phyloP scores from a whole-genome alignment of 1,139 yeast species.

The Hemisphaericaspora xylofermentans region DNA sequence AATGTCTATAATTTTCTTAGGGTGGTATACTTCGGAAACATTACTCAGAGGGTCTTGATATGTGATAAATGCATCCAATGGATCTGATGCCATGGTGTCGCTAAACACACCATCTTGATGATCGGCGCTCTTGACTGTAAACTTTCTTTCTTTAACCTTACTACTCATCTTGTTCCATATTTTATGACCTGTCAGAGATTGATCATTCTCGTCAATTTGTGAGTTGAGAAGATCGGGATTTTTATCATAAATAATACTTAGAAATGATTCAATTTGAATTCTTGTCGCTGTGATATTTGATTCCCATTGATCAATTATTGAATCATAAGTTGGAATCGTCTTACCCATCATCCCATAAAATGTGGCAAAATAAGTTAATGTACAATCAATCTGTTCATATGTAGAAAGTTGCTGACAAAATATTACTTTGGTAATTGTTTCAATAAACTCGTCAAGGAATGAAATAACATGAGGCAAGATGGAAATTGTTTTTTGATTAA shows the following conservation, averaged over 20 bases:
- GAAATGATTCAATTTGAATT: constrained; percentile 38
- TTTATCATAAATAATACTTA: constrained; percentile 27
- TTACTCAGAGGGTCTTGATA: constrained; percentile 30
- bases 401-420: constrained; percentile 34
- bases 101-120: constrained; percentile 32
- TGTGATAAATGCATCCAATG: constrained; percentile 30
- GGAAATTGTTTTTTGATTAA: constrained; percentile 40
- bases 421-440: constrained; percentile 35
- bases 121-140: constrained; percentile 30
- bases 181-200: constrained; percentile 24
- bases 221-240: constrained; percentile 32
- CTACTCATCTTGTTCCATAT: constrained; percentile 28
- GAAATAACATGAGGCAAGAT: constrained; percentile 48
- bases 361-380: constrained; percentile 31
- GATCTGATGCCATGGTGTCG: constrained; percentile 34
- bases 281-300: constrained; percentile 28
- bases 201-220: constrained; percentile 32
- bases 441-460: constrained; percentile 53
- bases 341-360: constrained; percentile 37
- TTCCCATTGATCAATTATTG: constrained; percentile 38
- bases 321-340: constrained; percentile 20
- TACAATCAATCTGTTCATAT: constrained; percentile 26
- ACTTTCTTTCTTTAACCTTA: constrained; percentile 23
- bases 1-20: constrained; percentile 21
- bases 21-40: constrained; percentile 32